A percentile compares a stretch with the other conserved stretches of the same genome.
These are phyloP conservation scores for Sarocladium kiliense DNA, from an alignment of 2,329 filamentous ascomycete species.

Conservation along the genomic window DNA sequence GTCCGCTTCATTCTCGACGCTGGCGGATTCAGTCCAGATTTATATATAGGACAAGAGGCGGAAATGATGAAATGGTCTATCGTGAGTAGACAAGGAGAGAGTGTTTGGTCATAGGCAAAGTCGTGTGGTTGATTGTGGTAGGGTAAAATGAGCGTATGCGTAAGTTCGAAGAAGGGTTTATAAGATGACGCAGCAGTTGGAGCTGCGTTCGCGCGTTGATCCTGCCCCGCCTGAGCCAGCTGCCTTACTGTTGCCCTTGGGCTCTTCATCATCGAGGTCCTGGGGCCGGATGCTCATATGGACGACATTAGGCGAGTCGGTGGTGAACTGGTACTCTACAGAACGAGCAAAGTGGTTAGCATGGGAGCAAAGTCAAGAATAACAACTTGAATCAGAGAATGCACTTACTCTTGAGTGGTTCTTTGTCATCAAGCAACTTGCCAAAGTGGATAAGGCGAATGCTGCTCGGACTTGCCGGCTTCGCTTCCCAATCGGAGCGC, in stretches of 20 bases:
- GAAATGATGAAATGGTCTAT: neutral
- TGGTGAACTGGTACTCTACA: constrained; percentile 73
- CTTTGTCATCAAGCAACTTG: constrained; percentile 84
- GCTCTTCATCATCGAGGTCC: constrained; percentile 77
- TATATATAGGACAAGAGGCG: neutral
- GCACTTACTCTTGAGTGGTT: constrained; percentile 70
- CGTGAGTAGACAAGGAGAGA: neutral
- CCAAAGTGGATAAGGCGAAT: constrained; percentile 92
- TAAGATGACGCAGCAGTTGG: constrained; percentile 48
- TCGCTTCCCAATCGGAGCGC: constrained; percentile 85
- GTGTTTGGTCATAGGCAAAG: neutral
- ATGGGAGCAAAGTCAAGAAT: neutral
- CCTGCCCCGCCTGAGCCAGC: constrained; percentile 35
- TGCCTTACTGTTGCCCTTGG: constrained; percentile 57
- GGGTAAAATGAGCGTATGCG: neutral
- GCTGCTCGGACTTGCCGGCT: constrained; percentile 78
- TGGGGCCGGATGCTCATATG: constrained; percentile 91
- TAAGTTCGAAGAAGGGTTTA: constrained; percentile 21
- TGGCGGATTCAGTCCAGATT: neutral
- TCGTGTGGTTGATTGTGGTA: neutral
- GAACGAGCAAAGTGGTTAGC: neutral
- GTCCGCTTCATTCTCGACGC: neutral
- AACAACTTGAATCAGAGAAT: neutral
- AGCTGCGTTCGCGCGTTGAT: constrained; percentile 33
- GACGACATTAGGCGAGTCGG: constrained; percentile 74